Conservation (phyloP, 768 basidiomycete genomes). For the Cubamyces lactineus region DNA sequence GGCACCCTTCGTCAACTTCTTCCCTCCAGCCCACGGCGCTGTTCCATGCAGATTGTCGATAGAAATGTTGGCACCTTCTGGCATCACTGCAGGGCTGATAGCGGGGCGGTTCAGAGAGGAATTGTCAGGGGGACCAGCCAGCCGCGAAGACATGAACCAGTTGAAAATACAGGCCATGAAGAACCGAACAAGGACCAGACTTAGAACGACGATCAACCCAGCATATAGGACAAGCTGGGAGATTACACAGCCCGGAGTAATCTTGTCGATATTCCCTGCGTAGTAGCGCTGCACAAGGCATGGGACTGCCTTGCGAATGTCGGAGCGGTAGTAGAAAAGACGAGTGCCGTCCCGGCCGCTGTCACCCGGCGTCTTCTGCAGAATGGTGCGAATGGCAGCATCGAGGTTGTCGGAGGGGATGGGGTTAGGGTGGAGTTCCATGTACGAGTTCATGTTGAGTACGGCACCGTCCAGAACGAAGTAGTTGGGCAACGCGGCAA, state of each 20-base stretch:
- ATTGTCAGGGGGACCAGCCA: slow-evolving; percentile 76
- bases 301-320: slow-evolving; percentile 67
- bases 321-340: slow-evolving; percentile 73
- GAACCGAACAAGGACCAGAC: slow-evolving; percentile 89
- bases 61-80: slow-evolving; percentile 94
- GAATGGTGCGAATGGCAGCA: slow-evolving; percentile 74
- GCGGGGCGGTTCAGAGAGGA: slow-evolving; percentile 77
- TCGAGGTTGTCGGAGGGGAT: slow-evolving; percentile 81
- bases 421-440: slow-evolving; percentile 67
- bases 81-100: slow-evolving; percentile 95
- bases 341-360: slow-evolving; percentile 90
- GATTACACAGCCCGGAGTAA: slow-evolving; percentile 94
- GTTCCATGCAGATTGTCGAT: slow-evolving; percentile 90
- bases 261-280: slow-evolving; percentile 95
- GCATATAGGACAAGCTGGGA: slow-evolving; percentile 87
- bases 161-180: slow-evolving; percentile 95
- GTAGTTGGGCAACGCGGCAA: slow-evolving; percentile 69
- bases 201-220: slow-evolving; percentile 89
- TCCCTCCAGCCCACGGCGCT: slow-evolving; percentile 87
- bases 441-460: slow-evolving; percentile 89
- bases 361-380: slow-evolving; percentile 48
- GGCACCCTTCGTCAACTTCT: slow-evolving; percentile 49
- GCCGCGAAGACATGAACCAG: slow-evolving; percentile 88
- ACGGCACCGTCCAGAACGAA: slow-evolving; percentile 93
- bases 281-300: slow-evolving; percentile 87